These are phyloP conservation scores for Lipomyces spencermartinsiae DNA, from an alignment of 805 yeast species.

Conservation along the genomic window DNA sequence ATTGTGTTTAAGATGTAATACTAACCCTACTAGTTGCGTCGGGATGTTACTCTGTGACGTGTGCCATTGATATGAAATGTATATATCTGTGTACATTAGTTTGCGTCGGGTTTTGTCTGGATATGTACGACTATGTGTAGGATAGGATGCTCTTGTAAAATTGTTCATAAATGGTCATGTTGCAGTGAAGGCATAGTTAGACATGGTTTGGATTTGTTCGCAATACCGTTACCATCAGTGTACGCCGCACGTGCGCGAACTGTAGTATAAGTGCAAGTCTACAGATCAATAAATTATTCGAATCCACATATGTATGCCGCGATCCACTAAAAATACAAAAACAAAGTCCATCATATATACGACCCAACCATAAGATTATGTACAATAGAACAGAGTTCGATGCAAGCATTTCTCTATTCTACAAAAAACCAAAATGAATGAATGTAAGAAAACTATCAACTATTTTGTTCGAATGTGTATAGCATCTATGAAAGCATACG, in stretches of 20 bases:
- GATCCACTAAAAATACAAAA: not conserved
- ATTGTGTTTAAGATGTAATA: not conserved
- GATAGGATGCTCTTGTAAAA: not conserved
- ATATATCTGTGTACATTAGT: not conserved
- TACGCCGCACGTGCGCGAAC: not conserved
- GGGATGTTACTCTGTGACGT: not conserved
- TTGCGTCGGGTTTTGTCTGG: not conserved
- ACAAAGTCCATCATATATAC: not conserved
- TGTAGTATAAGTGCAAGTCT: not conserved
- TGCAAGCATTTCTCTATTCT: not conserved
- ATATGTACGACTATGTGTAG: not conserved
- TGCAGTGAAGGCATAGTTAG: not conserved
- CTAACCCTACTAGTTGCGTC: not conserved
- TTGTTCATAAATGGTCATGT: not conserved
- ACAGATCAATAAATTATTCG: not conserved
- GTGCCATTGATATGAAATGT: not conserved
- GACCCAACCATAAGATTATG: not conserved
- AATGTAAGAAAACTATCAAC: conserved; percentile 4
- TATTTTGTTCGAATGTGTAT: not conserved
- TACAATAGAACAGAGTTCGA: not conserved
- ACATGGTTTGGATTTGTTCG: not conserved
- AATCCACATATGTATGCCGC: not conserved
- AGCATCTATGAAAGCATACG: not conserved
- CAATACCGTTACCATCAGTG: not conserved
- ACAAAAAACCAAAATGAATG: not conserved